Base-by-base conservation (phyloP, 345 rosid species). In the Gossypium rotundifolium region DNA sequence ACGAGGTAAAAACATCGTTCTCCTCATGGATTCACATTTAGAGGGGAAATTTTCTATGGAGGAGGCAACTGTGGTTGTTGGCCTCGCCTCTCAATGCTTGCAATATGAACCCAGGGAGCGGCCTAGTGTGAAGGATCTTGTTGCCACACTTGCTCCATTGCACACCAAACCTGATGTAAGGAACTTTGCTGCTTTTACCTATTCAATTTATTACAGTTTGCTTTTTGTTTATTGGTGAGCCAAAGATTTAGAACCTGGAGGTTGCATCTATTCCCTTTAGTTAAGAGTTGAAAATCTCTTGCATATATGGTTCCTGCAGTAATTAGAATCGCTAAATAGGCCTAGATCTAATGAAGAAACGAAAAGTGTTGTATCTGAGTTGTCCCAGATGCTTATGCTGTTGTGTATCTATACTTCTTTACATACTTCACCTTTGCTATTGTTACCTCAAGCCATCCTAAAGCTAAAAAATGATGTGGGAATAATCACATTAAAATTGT, bases 61-160 rank as follows among this genome's bases (percentile, higher is more conserved):
- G 80, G 95, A 96, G 82, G 99, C 98, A 68, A 93, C 90, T 0
- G 86, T 66, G 48, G 93, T 93, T 74, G 90, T 91, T 49, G 90
- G 81, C 75, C 97, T 93, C 42, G 99, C 95, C 62, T 93, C 92
- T 48, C 88, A 80, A 33, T 90, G 99, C 78, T 85, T 96, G 84
- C 95, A 96, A 73, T 87, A 85, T 75, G 99, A 96, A 82, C 99
- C 98, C 55, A 84, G 93, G 77, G 99, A 96, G 82, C 87, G 99
- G 73, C 99, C 99, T 11, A 86, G 82, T 61, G 88, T 90, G 6
- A 91, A 87, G 83, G 94, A 93, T 73, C 88, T 93, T 55, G 93
- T 86, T 65, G 78, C 90, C 2, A 90, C 83, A 12, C 96, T 96
- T 80, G 81, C 91, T 72, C 90, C 92, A 2, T 76, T 93, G 84